These are phyloP conservation scores for Parmelia sp. DNA, from an alignment of 495 filamentous ascomycete genomes.

Conservation along the genomic window DNA sequence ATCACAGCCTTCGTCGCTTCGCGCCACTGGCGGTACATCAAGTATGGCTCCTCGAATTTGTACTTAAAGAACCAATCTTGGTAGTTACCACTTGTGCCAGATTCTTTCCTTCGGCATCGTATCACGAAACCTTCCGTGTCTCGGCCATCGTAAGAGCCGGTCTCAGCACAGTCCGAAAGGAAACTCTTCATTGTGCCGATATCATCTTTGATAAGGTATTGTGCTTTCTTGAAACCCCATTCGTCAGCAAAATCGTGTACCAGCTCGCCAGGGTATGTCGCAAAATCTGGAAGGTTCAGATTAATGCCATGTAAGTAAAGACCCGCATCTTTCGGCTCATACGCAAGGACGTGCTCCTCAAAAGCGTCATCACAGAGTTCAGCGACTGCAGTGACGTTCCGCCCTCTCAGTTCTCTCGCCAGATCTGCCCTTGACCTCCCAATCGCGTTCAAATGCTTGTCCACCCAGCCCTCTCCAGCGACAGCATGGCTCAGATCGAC, in stretches of 20 bases:
- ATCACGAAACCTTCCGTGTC: slow-evolving; percentile 97
- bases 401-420: slow-evolving; percentile 61
- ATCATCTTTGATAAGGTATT: slow-evolving; percentile 70
- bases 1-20: slow-evolving; percentile 94
- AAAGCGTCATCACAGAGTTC: slow-evolving; percentile 95
- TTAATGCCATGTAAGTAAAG: slow-evolving; percentile 96
- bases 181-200: slow-evolving; percentile 67
- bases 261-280: slow-evolving; percentile 68
- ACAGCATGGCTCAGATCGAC: slow-evolving; percentile 68
- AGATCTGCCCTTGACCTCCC: slow-evolving; percentile 74
- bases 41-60: slow-evolving; percentile 97
- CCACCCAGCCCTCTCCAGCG: slow-evolving; percentile 79
- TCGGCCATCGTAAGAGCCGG: slow-evolving; percentile 77
- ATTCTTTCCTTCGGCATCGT: slow-evolving; percentile 64
- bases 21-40: slow-evolving; percentile 98
- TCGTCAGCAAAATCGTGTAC: slow-evolving; percentile 84
- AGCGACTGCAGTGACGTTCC: slow-evolving; percentile 89
- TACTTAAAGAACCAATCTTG: slow-evolving; percentile 99
- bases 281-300: slow-evolving; percentile 82
- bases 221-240: slow-evolving; percentile 90
- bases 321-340: slow-evolving; percentile 74
- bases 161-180: slow-evolving; percentile 74
- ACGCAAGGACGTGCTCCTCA: slow-evolving; percentile 94
- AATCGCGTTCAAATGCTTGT: slow-evolving; percentile 65
- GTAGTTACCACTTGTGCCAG: slow-evolving; percentile 42